Conservation (phyloP, 75 land plant species). For the Pinus tabuliformis region DNA sequence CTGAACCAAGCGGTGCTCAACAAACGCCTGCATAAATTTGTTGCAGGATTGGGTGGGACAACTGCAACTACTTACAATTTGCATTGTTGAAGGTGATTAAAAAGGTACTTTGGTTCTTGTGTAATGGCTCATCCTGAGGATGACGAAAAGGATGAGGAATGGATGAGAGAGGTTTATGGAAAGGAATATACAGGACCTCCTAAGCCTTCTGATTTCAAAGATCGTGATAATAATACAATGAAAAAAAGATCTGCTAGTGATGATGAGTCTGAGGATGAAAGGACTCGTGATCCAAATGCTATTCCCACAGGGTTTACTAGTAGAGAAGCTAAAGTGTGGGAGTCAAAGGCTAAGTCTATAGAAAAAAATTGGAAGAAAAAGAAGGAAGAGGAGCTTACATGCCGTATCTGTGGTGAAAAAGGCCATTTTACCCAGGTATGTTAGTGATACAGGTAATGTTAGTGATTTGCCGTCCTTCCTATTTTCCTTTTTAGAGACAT, state of each 20-base stretch:
- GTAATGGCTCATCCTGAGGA: constrained; percentile 34
- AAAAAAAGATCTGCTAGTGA: constrained; percentile 30
- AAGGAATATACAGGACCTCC: constrained; percentile 51
- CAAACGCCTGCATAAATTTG: constrained; percentile 6
- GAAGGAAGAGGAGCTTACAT: constrained; percentile 55
- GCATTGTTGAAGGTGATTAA: constrained; percentile 2
- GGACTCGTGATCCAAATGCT: constrained; percentile 44
- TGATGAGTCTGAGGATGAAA: constrained; percentile 39
- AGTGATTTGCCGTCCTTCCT: constrained; percentile 2
- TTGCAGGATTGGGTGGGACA: constrained; percentile 7
- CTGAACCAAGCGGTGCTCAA: constrained; percentile 7
- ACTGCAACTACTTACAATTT: background rate
- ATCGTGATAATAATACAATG: constrained; percentile 13
- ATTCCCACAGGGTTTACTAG: constrained; percentile 56
- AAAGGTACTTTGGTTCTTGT: background rate
- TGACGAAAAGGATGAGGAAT: constrained; percentile 63
- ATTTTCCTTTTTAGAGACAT: constrained; percentile 5
- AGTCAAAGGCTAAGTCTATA: constrained; percentile 52
- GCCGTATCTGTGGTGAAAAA: constrained; percentile 52
- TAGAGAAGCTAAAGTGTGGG: constrained; percentile 60
- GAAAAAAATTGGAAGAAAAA: constrained; percentile 56
- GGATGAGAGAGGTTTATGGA: constrained; percentile 61
- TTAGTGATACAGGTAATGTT: constrained; percentile 7
- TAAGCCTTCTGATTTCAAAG: constrained; percentile 12
- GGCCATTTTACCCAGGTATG: constrained; percentile 62